Base-by-base conservation (phyloP, 2,329 filamentous ascomycete genomes). In the Diatrype stigma region DNA sequence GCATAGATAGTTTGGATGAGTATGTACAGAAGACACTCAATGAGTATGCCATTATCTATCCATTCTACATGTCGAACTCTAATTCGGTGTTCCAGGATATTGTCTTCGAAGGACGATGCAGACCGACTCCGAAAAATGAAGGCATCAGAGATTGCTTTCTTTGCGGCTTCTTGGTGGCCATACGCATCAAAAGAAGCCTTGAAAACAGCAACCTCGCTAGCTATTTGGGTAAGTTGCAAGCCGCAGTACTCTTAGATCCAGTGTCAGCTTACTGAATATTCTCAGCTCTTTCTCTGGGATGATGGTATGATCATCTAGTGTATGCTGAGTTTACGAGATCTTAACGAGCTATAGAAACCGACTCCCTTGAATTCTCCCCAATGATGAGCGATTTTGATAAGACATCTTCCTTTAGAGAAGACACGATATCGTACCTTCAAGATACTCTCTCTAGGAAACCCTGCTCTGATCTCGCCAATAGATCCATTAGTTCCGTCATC, bases 271-370 rank as follows among this genome's bases (percentile, higher is more conserved):
- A 10, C 26, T 30, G 26, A 30, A 30, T 30, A 30, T 30, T 10
- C 26, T 30, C 26, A 57, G 56, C 49, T 56, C 17, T 56, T 54
- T 42, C 37, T 30, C 6, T 54, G 51, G 53, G 56, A 56, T 17
- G 56, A 57, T 30, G 53, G 56, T 57, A 48, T 7, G 44, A 12
- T 42, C 6, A 5, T 30, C 26, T 10, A 30, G 26, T 5, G 6
- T 30, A 30, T 6, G 5, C 6, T 10, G 14, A 16, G n/a, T 42
- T 30, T 17, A 30, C 26, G n/a, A 23, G 8, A 23, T 8, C 17
- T 23, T 23, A 17, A 3, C 30, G 47, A 51, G 6, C 49, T 26
- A 10, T 45, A 57, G 56, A 57, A 46, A 56, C 48, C n/a, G 56
- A 56, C 23, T 56, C 56, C 3, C 3, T 3, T 10, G 51, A 57